These are phyloP conservation scores for Leishmania major DNA, from an alignment of 208 protist species.

Conservation along the genomic window DNA sequence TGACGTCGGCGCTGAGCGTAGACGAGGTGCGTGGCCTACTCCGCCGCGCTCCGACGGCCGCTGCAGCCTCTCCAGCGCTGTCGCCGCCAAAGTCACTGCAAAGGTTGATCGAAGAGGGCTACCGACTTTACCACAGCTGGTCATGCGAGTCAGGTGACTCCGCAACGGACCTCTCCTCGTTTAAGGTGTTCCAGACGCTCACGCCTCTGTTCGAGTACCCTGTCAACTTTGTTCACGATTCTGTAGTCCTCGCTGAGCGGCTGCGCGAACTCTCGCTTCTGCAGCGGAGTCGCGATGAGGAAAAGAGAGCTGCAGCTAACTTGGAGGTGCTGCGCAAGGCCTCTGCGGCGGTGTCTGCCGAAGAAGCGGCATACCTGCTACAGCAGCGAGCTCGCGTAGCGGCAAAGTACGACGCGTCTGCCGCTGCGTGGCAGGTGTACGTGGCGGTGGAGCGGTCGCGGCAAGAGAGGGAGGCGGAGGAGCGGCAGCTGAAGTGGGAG, in stretches of 20 bases:
- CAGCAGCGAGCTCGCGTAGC: constrained; percentile 63
- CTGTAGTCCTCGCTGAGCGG: constrained; percentile 42
- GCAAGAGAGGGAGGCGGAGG: constrained; percentile 42
- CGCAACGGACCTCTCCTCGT: neutral
- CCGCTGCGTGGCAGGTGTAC: constrained; percentile 43
- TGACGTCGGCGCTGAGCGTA: constrained; percentile 40
- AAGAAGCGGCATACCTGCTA: constrained; percentile 57
- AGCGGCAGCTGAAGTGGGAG: constrained; percentile 43
- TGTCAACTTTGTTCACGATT: constrained; percentile 36
- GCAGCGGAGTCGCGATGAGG: constrained; percentile 29
- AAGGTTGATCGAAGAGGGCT: constrained; percentile 54
- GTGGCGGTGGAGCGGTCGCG: constrained; percentile 42
- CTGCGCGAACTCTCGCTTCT: constrained; percentile 55
- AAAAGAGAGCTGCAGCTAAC: constrained; percentile 25
- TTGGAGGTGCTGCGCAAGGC: constrained; percentile 37
- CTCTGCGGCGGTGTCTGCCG: constrained; percentile 31
- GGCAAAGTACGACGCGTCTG: constrained; percentile 66
- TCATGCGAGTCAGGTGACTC: neutral
- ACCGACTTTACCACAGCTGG: constrained; percentile 39
- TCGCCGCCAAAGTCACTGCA: constrained; percentile 1
- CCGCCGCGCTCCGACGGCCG: constrained; percentile 21
- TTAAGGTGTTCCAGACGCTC: constrained; percentile 5
- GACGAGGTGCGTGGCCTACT: constrained; percentile 52
- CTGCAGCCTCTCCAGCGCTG: neutral
- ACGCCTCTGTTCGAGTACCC: constrained; percentile 50